Base-by-base conservation (phyloP, 1,139 yeast genomes). In the Geotrichum klebahnii region DNA sequence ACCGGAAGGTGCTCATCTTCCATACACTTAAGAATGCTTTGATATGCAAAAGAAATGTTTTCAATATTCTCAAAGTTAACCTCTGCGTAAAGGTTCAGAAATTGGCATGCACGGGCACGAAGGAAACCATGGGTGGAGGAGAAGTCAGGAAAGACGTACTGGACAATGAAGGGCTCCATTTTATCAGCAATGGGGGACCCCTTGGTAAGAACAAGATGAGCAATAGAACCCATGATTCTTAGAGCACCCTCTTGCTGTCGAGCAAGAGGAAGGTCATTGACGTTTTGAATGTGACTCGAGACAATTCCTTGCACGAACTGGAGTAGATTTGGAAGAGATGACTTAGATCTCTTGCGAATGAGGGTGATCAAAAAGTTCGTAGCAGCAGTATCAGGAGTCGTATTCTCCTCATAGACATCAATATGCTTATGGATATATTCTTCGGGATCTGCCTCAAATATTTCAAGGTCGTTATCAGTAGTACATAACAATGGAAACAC, bases 381-480 rank as follows among this genome's bases (percentile, higher is more conserved):
- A 1, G 96, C 83, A 0, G 96, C 96, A 38, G 80, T 80, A 61
- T 86, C 96, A 0, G 95, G 80, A 10, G 92, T 82, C 42, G 79
- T 77, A 33, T 79, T 76, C 57, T 86, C 95, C 57, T 85, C 81
- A 61, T 79, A 81, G 53, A 81, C 70, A 63, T 88, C 95, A 61
- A 87, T 75, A 52, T 81, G 80, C 58, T 84, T 75, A 66, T 86
- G 90, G 56, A 92, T 84, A 64, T 89, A 92, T 65, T 90, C 97
- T 52, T 80, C 85, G 4, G 97, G 97, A 63, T 92, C 97, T 54
- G 78, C 80, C 55, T 89, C 96, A 69, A 86, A 90, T 32, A 80
- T 69, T 57, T 87, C 95, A 54, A 89, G 70, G 22, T 79, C 79
- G 12, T 76, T 78, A 53, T 84, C 85, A 17, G 78, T 75, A 8